Base-by-base conservation (phyloP, 169 alveolate species). In the Amoebophrya sp. region DNA sequence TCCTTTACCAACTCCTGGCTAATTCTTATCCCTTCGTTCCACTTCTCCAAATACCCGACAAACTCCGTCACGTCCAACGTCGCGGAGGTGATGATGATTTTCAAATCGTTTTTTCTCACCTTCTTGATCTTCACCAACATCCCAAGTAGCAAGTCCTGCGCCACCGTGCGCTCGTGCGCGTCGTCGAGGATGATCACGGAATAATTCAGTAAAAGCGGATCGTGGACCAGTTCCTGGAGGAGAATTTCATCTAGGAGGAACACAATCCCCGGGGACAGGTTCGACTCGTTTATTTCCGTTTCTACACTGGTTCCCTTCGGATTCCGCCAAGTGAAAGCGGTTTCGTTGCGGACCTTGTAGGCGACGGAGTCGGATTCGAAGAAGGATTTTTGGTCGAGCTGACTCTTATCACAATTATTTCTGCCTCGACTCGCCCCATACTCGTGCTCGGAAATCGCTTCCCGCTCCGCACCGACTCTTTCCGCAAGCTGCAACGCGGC, bases 101-200 rank as follows among this genome's bases (percentile, higher is more conserved):
- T 97, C 77, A 98, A 95, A 23, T 39, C 25, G 93, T 97, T 99
- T 23, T 96, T 94, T 2, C 83, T 66, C 29, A 25, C 1, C 83
- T n/a, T 18, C 35, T 66, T 66, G 32, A 66, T 25, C 83, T 93
- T 92, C 96, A 98, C 98, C 77, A 98, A 93, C 77, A 98, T 93
- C 35, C 99, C 99, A 95, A 99, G 97, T 77, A 98, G 95, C 0
- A 98, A 98, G 93, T 99, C 99, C 29, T 99, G 98, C 77, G 98
- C 95, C 32, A 98, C 97, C 39, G 99, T 97, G 92, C 99, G 95
- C 94, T 99, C 99, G 94, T 99, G 99, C 3, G 99, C 99, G 91
- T 99, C 99, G 95, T 99, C 99, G 40, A 99, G 96, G 94, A 99
- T 98, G 40, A 99, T 97, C 47, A 97, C 99, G 53, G 99, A 97